phyloP scores from a whole-genome alignment of 192 early-diverging fungal species.

The Coemansia sp. region DNA sequence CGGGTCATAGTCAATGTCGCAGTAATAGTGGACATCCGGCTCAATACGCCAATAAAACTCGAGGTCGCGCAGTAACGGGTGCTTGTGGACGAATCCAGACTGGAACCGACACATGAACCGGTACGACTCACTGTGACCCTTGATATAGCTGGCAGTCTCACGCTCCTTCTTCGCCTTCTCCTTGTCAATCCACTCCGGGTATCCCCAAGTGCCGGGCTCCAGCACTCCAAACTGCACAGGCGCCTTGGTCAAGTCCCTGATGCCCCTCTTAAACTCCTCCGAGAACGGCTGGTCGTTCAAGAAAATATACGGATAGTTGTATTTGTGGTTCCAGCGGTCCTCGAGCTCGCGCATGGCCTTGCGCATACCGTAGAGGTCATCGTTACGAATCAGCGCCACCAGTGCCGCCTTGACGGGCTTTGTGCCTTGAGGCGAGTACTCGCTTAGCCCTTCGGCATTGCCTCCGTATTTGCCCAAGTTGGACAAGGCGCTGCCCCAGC shows the following conservation, averaged over 20 bases:
- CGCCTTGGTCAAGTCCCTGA: slow-evolving; percentile 37
- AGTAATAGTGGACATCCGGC: slow-evolving; percentile 51
- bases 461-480: slow-evolving; percentile 20
- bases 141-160: slow-evolving; percentile 18
- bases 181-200: slow-evolving; percentile 52
- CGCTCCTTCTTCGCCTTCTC: slow-evolving; percentile 10
- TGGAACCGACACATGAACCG: slow-evolving; percentile 48
- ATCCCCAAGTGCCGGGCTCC: slow-evolving; percentile 36
- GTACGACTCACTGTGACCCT: slow-evolving; percentile 33
- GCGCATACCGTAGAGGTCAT: slow-evolving; percentile 62
- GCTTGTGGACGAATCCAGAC: slow-evolving; percentile 39
- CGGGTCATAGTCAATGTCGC: slow-evolving; percentile 54
- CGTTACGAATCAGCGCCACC: slow-evolving; percentile 71
- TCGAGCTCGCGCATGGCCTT: slow-evolving; percentile 63
- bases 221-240: slow-evolving; percentile 40
- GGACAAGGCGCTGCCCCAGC: slow-evolving; percentile 33
- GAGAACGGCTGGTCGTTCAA: slow-evolving; percentile 76
- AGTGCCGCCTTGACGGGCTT: slow-evolving; percentile 62
- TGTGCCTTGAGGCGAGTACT: slow-evolving; percentile 19
- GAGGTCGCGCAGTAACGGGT: slow-evolving; percentile 37
- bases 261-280: slow-evolving; percentile 62
- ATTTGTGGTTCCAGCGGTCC: slow-evolving; percentile 72
- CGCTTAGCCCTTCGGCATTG: not conserved
- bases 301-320: slow-evolving; percentile 81
- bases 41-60: slow-evolving; percentile 60